Conservation (phyloP, 2,329 filamentous ascomycete species). For the Scedosporium aurantiacum region DNA sequence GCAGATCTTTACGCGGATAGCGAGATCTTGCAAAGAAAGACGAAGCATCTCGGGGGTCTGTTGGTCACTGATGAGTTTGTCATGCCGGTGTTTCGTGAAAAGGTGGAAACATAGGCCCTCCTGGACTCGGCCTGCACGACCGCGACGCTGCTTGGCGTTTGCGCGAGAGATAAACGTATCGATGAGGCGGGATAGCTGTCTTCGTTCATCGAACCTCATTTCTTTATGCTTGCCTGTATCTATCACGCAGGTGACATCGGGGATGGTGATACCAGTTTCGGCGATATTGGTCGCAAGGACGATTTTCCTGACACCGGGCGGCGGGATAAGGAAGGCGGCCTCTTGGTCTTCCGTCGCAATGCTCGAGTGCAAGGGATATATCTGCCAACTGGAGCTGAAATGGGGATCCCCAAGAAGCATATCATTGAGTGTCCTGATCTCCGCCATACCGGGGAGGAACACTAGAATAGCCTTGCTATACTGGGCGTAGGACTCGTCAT, state of each 20-base stretch:
- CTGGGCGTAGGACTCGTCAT: conserved; percentile 48
- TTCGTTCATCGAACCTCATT: conserved; percentile 90
- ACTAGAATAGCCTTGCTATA: conserved; percentile 91
- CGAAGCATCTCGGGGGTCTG: conserved; percentile 96
- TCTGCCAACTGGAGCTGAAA: conserved; percentile 68
- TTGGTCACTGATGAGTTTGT: conserved; percentile 75
- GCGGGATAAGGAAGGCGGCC: conserved; percentile 77
- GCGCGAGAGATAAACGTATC: conserved; percentile 93
- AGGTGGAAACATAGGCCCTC: conserved; percentile 92
- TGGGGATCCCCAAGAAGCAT: conserved; percentile 65
- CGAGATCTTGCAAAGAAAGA: conserved; percentile 84
- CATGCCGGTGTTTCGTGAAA: conserved; percentile 83
- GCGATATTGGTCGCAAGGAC: conserved; percentile 97
- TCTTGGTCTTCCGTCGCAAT: conserved; percentile 97
- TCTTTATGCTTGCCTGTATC: conserved; percentile 96
- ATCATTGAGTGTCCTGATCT: conserved; percentile 82
- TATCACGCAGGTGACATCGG: conserved; percentile 92
- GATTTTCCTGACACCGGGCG: conserved; percentile 75
- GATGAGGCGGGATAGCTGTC: conserved; percentile 80
- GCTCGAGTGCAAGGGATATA: conserved; percentile 85
- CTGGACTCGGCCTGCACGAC: conserved; percentile 89
- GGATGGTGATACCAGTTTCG: conserved; percentile 96
- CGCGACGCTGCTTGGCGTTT: conserved; percentile 89
- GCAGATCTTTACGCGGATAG: conserved; percentile 95
- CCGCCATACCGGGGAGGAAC: conserved; percentile 87